Conservation (phyloP, 1,284 basidiomycete species). For the Exobasidium cylindrosporum region DNA sequence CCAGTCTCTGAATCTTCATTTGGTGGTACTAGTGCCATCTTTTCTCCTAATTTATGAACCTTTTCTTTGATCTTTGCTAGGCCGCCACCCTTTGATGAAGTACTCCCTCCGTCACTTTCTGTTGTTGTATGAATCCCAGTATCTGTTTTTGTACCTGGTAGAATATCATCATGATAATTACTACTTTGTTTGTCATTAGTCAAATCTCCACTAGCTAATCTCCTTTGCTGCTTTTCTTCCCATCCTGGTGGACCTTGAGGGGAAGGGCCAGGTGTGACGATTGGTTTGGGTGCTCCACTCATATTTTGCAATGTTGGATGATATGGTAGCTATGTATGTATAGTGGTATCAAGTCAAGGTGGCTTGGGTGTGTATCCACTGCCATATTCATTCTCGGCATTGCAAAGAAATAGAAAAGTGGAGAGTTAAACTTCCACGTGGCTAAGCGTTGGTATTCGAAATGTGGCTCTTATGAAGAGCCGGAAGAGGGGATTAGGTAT, state of each 20-base stretch:
- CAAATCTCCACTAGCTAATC: slow-evolving; percentile 1
- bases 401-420: not conserved
- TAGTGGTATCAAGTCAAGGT: no score
- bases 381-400: not conserved
- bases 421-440: not conserved
- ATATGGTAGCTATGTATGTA: no score
- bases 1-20: slow-evolving; percentile 21
- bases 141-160: not conserved
- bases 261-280: slow-evolving; percentile 34
- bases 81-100: not conserved
- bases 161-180: slow-evolving; percentile 15
- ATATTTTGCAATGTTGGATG: slow-evolving; percentile 20
- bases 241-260: slow-evolving; percentile 38
- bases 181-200: slow-evolving; percentile 6
- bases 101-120: not conserved
- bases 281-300: slow-evolving; percentile 19
- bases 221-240: slow-evolving; percentile 26
- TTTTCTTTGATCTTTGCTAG: slow-evolving; percentile 30
- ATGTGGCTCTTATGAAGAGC: not conserved
- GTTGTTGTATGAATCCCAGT: not conserved
- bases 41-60: slow-evolving; percentile 36
- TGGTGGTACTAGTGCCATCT: slow-evolving; percentile 37
- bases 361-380: not conserved
- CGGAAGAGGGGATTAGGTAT: not conserved
- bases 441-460: not conserved